These are phyloP conservation scores for Xylaria flabelliformis DNA, from an alignment of 495 filamentous ascomycete species.

Conservation along the genomic window DNA sequence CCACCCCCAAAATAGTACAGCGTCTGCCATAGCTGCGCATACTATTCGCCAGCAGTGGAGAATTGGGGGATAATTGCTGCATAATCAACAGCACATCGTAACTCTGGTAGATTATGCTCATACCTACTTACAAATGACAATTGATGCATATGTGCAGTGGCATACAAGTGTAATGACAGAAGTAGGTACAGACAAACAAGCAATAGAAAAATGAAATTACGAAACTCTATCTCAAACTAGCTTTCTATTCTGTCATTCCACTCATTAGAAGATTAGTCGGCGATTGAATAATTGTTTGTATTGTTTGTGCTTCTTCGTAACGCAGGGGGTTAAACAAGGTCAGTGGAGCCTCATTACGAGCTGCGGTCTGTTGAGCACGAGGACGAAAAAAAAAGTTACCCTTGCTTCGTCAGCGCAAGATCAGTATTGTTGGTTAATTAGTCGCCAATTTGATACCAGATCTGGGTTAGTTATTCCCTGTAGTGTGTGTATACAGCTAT, in stretches of 20 bases:
- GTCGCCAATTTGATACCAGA: not conserved
- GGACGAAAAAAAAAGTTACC: not conserved
- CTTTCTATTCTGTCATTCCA: constrained; percentile 2
- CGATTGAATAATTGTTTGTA: not conserved
- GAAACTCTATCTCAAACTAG: not conserved
- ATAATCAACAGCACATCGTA: constrained; percentile 5
- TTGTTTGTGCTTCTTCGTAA: not conserved
- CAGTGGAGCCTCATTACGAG: constrained; percentile 27
- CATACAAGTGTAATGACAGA: not conserved
- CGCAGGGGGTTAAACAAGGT: constrained; percentile 12
- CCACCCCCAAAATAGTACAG: constrained; percentile 27
- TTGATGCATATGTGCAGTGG: not conserved
- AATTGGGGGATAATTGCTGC: constrained; percentile 17
- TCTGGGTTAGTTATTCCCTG: not conserved
- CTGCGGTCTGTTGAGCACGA: constrained; percentile 13
- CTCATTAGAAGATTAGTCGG: not conserved
- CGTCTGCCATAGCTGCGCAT: constrained; percentile 17
- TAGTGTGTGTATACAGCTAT: not conserved
- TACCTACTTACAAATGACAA: not conserved
- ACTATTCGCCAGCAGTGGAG: constrained; percentile 20
- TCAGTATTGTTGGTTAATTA: constrained; percentile 15
- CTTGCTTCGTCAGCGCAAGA: constrained; percentile 3
- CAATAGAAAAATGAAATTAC: constrained; percentile 1
- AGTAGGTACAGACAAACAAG: not conserved
- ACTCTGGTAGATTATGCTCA: not conserved